Conservation (phyloP, 164 flowering plant genomes). For the Liriodendron chinense region DNA sequence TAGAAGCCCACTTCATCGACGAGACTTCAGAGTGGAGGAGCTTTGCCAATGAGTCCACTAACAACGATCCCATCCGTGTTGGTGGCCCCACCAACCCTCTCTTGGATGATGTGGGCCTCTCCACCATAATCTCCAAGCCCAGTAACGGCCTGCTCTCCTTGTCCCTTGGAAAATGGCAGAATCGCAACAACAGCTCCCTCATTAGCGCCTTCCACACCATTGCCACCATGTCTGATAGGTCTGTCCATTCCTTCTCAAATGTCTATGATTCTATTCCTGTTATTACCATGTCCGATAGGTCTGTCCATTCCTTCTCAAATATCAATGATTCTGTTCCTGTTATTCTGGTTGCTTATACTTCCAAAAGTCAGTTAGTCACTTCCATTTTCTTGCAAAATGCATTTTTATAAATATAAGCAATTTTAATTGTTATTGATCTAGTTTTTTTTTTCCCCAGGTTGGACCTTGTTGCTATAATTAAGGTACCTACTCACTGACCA, state of each 20-base stretch:
- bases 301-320: too few species aligned
- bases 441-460: conserved; percentile 37
- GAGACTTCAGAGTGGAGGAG: conserved; percentile 42
- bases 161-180: conserved; percentile 44
- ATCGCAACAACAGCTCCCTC: conserved; percentile 37
- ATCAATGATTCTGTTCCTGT: too few species aligned
- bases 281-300: too few species aligned
- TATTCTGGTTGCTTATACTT: too few species aligned
- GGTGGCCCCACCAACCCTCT: conserved; percentile 34
- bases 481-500: conserved; percentile 30
- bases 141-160: conserved; percentile 39
- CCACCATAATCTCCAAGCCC: conserved; percentile 41
- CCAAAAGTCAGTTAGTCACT: too few species aligned
- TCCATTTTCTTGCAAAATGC: not conserved
- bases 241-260: too few species aligned
- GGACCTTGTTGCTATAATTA: conserved; percentile 68
- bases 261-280: too few species aligned
- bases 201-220: conserved; percentile 38
- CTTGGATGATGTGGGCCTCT: conserved; percentile 31
- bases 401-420: not conserved
- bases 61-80: conserved; percentile 33
- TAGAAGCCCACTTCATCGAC: conserved; percentile 35
- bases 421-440: conserved; percentile 5
- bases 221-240: conserved; percentile 51
- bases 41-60: conserved; percentile 30